Conservation (phyloP, 2,329 filamentous ascomycete species). For the Penicillium sp. region DNA sequence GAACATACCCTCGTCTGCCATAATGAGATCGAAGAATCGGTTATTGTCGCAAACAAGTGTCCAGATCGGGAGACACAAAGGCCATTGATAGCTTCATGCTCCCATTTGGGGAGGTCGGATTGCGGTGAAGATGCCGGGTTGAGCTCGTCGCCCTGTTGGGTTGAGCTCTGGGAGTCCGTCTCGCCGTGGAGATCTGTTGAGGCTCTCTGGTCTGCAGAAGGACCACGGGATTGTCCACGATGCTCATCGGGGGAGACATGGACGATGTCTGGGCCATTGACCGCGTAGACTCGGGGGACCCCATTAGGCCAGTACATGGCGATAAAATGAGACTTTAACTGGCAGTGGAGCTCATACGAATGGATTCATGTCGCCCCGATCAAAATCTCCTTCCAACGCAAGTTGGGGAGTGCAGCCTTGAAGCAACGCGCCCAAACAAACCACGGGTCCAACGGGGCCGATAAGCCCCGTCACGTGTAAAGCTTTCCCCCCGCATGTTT, state of each 20-base stretch:
- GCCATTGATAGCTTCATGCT: slow-evolving; percentile 63
- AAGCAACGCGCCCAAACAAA: slow-evolving; percentile 5
- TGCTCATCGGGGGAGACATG: slow-evolving; percentile 24
- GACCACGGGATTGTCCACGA: slow-evolving; percentile 14
- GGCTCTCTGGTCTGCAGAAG: slow-evolving; percentile 19
- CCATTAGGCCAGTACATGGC: slow-evolving; percentile 49
- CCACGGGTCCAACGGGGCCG: slow-evolving; percentile 14
- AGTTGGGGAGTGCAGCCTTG: slow-evolving; percentile 2
- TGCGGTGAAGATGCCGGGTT: slow-evolving; percentile 21
- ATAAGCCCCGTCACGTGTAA: slow-evolving; percentile 24
- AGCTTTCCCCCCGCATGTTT: slow-evolving; percentile 22
- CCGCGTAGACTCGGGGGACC: slow-evolving; percentile 46
- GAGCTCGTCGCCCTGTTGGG: slow-evolving; percentile 2
- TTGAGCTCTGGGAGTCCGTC: slow-evolving; percentile 1
- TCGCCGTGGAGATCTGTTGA: slow-evolving; percentile 22
- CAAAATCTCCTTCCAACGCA: slow-evolving; percentile 1
- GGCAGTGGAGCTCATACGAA: slow-evolving; percentile 30
- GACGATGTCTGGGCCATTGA: slow-evolving; percentile 41
- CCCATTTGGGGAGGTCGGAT: slow-evolving; percentile 34
- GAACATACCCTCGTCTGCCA: slow-evolving; percentile 84
- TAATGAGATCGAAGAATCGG: slow-evolving; percentile 74
- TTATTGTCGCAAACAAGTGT: slow-evolving; percentile 82
- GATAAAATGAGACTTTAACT: slow-evolving; percentile 25
- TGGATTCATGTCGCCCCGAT: slow-evolving; percentile 35
- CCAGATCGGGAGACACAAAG: slow-evolving; percentile 72